Base-by-base conservation (phyloP, 768 basidiomycete genomes). In the Mrakia hoshinonis region DNA sequence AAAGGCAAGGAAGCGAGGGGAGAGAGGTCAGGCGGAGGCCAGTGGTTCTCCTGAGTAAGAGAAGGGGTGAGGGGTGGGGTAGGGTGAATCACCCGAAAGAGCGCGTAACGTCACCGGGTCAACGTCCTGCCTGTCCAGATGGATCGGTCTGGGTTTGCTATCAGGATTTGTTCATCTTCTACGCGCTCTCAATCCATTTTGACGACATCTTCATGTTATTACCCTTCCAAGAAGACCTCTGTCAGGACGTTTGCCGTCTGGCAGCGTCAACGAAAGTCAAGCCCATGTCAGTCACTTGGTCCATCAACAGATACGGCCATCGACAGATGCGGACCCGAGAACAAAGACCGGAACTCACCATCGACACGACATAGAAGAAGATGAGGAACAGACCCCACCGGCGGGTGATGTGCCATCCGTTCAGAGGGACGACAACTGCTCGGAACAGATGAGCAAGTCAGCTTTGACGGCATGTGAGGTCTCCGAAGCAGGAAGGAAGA, bases 361-460 rank as follows among this genome's bases (percentile, higher is more conserved):
- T 95, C 73, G 95, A 84, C 26, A 83, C 81, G 39, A 83, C 76
- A 77, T 98, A 98, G 22, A 85, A 86, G 12, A 80, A 77, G 55
- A 96, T 87, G 75, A 97, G 83, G 75, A 89, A 84, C 31, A 89
- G 75, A 0, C 92, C 94, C 92, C 92, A 97, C 62, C 83, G 81
- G 65, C 88, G 82, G 48, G 89, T 87, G 60, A 98, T 84, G 75
- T 85, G 82, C 77, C 89, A 98, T 34, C 85, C 86, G 75, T 96
- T 94, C 70, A 87, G 77, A 1, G 95, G 94, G 0, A 98, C 91
- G 74, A 89, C 85, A 63, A 94, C 67, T 68, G 67, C 7, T 6
- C 1, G 4, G 10, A 26, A 54, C 36, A 15, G 52, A 22, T 20
- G 31, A 11, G 55, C 55, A 43, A 15, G 15, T 15, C n/a, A n/a